Evolutionary conservation across 768 basidiomycete species (phyloP).

Genomic region (Fomitopsis serialis): DNA sequence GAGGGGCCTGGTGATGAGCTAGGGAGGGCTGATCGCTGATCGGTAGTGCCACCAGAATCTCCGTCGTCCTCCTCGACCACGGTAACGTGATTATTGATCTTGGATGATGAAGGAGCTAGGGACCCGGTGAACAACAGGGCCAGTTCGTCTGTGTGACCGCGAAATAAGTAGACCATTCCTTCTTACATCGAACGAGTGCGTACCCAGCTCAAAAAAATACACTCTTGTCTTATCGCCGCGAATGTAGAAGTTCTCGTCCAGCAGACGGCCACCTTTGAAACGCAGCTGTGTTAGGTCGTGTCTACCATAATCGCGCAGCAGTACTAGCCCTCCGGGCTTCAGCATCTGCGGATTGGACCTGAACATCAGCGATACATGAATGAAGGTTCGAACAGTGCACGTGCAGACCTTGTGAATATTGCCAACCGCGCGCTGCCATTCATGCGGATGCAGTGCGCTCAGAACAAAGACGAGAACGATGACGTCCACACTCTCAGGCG

Average conservation of each 20-base stretch:
- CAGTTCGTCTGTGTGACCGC: conserved; percentile 54
- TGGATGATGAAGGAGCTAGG: conserved; percentile 28
- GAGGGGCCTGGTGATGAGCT: background rate
- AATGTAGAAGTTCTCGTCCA: conserved; percentile 94
- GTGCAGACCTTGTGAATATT: conserved; percentile 67
- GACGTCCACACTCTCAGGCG: conserved; percentile 74
- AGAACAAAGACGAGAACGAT: conserved; percentile 91
- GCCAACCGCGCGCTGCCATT: conserved; percentile 79
- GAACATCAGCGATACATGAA: background rate
- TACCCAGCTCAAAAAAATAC: conserved; percentile 92
- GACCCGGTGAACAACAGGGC: conserved; percentile 74
- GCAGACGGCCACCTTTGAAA: conserved; percentile 81
- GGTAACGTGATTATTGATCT: conserved; percentile 24
- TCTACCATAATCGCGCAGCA: conserved; percentile 93
- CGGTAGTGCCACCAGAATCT: background rate
- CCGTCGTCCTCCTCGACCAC: conserved; percentile 31
- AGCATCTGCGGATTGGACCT: conserved; percentile 52
- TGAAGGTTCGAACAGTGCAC: background rate
- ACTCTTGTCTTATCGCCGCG: conserved; percentile 96
- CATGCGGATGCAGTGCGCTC: conserved; percentile 87
- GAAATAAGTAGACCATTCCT: background rate
- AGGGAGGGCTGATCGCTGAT: background rate
- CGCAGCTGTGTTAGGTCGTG: conserved; percentile 93
- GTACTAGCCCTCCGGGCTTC: conserved; percentile 80
- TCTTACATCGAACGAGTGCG: conserved; percentile 5